phyloP scores from a whole-genome alignment of 352 stramenopile species.

The Globisporangium orthogonon region DNA sequence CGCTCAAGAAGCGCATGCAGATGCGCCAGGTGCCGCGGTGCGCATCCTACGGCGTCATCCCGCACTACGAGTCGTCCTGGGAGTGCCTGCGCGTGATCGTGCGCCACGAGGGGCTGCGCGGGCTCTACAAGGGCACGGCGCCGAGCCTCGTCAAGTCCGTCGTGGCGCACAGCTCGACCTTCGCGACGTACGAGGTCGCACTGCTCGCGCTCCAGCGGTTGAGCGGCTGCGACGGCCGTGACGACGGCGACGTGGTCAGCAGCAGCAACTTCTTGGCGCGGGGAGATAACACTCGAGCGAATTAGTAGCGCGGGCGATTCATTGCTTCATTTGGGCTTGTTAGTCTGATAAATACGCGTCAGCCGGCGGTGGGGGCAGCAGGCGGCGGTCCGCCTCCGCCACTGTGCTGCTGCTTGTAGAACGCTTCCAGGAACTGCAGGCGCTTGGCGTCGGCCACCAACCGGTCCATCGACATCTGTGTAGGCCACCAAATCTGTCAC shows the following conservation, averaged over 20 bases:
- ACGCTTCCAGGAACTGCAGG: constrained; percentile 62
- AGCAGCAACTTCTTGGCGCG: neutral
- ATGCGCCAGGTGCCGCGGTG: constrained; percentile 68
- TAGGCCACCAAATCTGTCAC: constrained; percentile 5
- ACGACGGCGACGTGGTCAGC: too few relatives aligned
- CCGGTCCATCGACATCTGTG: constrained; percentile 73
- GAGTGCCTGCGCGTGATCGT: constrained; percentile 57
- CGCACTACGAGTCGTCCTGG: constrained; percentile 56
- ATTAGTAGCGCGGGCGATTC: too few relatives aligned
- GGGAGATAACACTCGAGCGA: too few relatives aligned
- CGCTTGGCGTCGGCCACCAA: constrained; percentile 72
- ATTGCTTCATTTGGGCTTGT: neutral
- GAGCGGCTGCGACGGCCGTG: neutral
- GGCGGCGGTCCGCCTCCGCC: constrained; percentile 1
- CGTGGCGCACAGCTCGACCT: constrained; percentile 71
- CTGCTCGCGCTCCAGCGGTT: constrained; percentile 32
- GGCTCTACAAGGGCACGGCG: constrained; percentile 75
- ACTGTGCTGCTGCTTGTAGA: constrained; percentile 26
- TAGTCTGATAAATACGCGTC: constrained; percentile 2
- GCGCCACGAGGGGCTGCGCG: constrained; percentile 46
- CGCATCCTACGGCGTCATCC: constrained; percentile 57
- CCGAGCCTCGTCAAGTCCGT: constrained; percentile 79
- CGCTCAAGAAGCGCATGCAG: constrained; percentile 95
- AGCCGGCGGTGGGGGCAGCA: neutral
- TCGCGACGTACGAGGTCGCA: constrained; percentile 68